A percentile compares a stretch with the other conserved stretches of the same genome.
Conservation (phyloP, 2,329 filamentous ascomycete genomes). For the Berkeleyomyces rouxiae region DNA sequence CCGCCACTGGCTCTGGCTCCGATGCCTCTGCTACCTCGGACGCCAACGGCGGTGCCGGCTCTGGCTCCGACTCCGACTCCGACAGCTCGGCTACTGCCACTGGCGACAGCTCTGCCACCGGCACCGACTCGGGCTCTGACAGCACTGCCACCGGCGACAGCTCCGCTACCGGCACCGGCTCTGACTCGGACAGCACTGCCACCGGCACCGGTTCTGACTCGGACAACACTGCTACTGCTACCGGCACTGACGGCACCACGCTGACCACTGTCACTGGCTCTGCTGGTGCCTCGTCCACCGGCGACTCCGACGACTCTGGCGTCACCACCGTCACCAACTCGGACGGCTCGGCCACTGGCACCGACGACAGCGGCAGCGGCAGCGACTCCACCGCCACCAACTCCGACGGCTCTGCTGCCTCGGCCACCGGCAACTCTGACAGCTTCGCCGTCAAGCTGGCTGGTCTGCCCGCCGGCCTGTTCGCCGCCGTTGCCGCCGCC, state of each 20-base stretch:
- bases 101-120: neutral
- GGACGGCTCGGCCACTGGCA: constrained; percentile 11
- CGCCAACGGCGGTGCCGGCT: constrained; percentile 5
- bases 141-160: neutral
- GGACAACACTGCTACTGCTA: neutral
- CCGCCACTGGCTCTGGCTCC: constrained; percentile 4
- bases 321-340: constrained; percentile 17
- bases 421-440: constrained; percentile 16
- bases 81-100: neutral
- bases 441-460: constrained; percentile 25
- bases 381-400: constrained; percentile 16
- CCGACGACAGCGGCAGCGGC: constrained; percentile 3
- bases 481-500: constrained; percentile 33
- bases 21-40: constrained; percentile 10
- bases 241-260: constrained; percentile 4
- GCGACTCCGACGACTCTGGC: constrained; percentile 15
- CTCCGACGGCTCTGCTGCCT: constrained; percentile 17
- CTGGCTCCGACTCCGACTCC: neutral
- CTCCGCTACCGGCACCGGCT: constrained; percentile 1
- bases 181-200: neutral
- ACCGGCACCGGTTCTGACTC: constrained; percentile 1
- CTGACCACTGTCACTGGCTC: constrained; percentile 17
- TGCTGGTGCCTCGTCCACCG: constrained; percentile 16
- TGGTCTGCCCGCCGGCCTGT: constrained; percentile 27
- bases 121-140: constrained; percentile 3